phyloP scores from a whole-genome alignment of 345 rosid genomes.

The Eucalyptus sp. region DNA sequence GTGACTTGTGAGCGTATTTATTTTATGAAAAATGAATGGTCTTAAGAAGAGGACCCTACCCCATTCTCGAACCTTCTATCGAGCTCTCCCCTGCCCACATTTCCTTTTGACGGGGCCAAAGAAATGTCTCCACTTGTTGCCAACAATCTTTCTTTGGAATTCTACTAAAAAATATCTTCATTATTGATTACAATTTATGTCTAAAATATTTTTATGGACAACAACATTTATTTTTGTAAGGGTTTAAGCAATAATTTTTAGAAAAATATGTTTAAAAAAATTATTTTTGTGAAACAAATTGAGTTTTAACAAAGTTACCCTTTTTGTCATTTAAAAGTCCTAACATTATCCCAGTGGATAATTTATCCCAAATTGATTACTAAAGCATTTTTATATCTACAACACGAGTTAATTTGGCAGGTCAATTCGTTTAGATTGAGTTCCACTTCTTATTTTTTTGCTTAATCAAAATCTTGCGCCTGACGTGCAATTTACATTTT shows the following conservation, averaged over 20 bases:
- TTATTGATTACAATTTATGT: neutral
- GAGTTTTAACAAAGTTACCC: neutral
- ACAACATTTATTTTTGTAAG: neutral
- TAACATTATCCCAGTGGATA: neutral
- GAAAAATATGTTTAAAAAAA: neutral
- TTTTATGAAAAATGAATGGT: neutral
- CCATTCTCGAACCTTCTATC: neutral
- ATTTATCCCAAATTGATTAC: neutral
- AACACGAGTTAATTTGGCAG: neutral
- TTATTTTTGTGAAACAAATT: neutral
- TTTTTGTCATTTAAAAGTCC: neutral
- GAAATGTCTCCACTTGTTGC: neutral
- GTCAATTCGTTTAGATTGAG: neutral
- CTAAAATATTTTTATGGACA: neutral
- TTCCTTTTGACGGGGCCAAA: neutral
- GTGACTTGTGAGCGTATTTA: neutral
- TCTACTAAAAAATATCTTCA: neutral
- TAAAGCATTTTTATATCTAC: neutral
- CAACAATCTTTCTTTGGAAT: rapidly evolving
- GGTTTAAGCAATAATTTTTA: neutral
- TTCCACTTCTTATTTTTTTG: neutral
- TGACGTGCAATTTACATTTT: neutral
- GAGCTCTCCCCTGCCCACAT: neutral
- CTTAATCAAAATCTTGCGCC: neutral
- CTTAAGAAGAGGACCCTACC: neutral